A percentile compares a stretch with the other conserved stretches of the same genome.
Evolutionary conservation across 2,329 filamentous ascomycete species (phyloP).

Genomic region (Ophiosphaerella korrae): DNA sequence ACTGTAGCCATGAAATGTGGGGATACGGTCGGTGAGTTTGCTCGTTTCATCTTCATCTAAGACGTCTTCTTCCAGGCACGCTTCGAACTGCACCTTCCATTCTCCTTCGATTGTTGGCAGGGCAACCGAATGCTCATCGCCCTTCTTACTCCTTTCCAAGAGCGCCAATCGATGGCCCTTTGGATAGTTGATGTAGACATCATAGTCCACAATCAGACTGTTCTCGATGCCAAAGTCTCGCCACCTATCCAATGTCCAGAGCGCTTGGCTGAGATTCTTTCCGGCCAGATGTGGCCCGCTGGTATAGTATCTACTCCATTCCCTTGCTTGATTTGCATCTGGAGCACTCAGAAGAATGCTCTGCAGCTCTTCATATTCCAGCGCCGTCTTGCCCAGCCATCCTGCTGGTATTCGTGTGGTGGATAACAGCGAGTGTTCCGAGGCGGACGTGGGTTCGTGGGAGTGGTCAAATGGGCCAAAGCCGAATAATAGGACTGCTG

Average conservation of each 20-base stretch:
- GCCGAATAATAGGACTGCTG: constrained; percentile 47
- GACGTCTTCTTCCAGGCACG: constrained; percentile 81
- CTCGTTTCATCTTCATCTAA: constrained; percentile 83
- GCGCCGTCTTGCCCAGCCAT: constrained; percentile 53
- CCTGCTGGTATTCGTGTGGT: constrained; percentile 35
- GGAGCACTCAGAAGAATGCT: constrained; percentile 61
- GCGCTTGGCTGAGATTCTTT: constrained; percentile 57
- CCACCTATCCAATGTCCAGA: constrained; percentile 58
- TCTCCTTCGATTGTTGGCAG: constrained; percentile 35
- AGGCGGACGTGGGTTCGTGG: constrained; percentile 17
- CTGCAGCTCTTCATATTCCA: constrained; percentile 61
- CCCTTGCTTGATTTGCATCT: constrained; percentile 55
- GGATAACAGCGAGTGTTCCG: constrained; percentile 21
- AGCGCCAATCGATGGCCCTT: constrained; percentile 53
- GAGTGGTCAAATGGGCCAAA: constrained; percentile 44
- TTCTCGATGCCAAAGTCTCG: constrained; percentile 54
- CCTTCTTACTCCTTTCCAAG: constrained; percentile 58
- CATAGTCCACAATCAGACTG: constrained; percentile 54
- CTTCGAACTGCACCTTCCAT: constrained; percentile 75
- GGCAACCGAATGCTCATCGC: constrained; percentile 48
- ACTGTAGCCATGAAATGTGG: constrained; percentile 94
- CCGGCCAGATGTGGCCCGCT: constrained; percentile 57
- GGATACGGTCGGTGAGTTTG: constrained; percentile 71
- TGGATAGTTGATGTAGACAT: constrained; percentile 59
- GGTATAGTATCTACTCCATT: constrained; percentile 59